Evolutionary conservation across 371 early-diverging fungal genomes (phyloP).

Genomic region (Syncephalastrum contaminatum): DNA sequence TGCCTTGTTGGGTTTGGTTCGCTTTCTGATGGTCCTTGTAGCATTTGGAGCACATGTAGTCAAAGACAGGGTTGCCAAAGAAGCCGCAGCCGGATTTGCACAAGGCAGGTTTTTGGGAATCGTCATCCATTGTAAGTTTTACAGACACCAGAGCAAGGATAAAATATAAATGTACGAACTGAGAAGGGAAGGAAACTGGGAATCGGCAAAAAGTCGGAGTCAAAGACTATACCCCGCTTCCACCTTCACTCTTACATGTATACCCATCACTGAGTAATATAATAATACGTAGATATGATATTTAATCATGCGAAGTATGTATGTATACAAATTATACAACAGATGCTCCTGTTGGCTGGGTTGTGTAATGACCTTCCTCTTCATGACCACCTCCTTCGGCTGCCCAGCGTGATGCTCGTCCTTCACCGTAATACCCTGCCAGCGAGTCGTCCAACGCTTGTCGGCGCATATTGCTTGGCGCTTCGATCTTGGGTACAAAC

Average conservation of each 20-base stretch:
- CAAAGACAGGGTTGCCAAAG: conserved; percentile 57
- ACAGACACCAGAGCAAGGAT: no score
- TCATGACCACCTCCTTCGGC: conserved; percentile 14
- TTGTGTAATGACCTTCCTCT: no score
- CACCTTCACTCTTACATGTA: no score
- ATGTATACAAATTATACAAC: no score
- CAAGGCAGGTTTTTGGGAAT: conserved; percentile 43
- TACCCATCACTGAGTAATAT: no score
- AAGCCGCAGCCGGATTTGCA: conserved; percentile 70
- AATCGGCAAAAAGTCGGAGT: no score
- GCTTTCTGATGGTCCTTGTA: conserved; percentile 44
- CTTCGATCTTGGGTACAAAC: conserved; percentile 23
- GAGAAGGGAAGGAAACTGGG: no score
- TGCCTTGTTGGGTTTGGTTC: conserved; percentile 37
- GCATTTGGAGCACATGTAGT: conserved; percentile 83
- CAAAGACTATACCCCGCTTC: no score
- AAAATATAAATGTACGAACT: no score
- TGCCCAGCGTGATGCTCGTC: conserved; percentile 44
- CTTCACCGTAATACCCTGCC: conserved; percentile 4
- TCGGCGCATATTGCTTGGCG: conserved; percentile 22
- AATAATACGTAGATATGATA: no score
- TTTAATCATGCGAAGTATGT: no score
- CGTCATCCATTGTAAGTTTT: conserved; percentile 26
- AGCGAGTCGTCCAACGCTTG: conserved; percentile 20
- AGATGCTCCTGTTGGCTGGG: no score